Evolutionary conservation across 257 asterid species (phyloP).

Genomic region (Echium plantagineum): DNA sequence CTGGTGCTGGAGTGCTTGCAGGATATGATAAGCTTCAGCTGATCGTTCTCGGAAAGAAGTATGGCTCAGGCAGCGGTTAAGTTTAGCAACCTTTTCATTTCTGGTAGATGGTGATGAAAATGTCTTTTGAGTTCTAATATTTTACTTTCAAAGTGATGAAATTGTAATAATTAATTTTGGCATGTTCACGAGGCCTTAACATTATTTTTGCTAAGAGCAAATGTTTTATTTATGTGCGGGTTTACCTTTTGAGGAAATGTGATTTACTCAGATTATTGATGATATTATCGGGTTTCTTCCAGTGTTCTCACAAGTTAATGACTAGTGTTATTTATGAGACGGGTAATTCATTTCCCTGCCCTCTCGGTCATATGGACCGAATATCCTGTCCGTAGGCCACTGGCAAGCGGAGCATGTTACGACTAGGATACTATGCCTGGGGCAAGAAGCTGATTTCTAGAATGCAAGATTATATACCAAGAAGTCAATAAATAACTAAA

Average conservation of each 20-base stretch:
- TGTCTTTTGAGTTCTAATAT: too few relatives aligned
- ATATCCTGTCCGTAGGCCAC: too few relatives aligned
- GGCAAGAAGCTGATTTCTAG: too few relatives aligned
- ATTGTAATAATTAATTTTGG: not conserved
- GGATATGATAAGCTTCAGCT: not conserved
- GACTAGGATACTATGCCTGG: too few relatives aligned
- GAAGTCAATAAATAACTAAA: too few relatives aligned
- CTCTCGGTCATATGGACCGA: too few relatives aligned
- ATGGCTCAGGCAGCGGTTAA: not conserved
- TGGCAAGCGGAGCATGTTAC: too few relatives aligned
- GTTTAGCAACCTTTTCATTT: not conserved
- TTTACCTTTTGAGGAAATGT: too few relatives aligned
- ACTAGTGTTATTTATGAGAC: too few relatives aligned
- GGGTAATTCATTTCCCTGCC: too few relatives aligned
- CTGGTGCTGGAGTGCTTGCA: not conserved
- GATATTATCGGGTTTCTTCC: not conserved
- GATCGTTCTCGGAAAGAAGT: not conserved
- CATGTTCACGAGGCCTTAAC: not conserved
- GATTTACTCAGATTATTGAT: not conserved
- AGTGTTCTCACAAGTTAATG: too few relatives aligned
- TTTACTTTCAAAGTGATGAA: not conserved
- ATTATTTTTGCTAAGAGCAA: not conserved
- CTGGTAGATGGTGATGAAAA: not conserved
- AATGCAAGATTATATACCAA: too few relatives aligned
- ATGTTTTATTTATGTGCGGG: not conserved